These are phyloP conservation scores for Coemansia javaensis DNA, from an alignment of 192 early-diverging fungal species.

Conservation along the genomic window DNA sequence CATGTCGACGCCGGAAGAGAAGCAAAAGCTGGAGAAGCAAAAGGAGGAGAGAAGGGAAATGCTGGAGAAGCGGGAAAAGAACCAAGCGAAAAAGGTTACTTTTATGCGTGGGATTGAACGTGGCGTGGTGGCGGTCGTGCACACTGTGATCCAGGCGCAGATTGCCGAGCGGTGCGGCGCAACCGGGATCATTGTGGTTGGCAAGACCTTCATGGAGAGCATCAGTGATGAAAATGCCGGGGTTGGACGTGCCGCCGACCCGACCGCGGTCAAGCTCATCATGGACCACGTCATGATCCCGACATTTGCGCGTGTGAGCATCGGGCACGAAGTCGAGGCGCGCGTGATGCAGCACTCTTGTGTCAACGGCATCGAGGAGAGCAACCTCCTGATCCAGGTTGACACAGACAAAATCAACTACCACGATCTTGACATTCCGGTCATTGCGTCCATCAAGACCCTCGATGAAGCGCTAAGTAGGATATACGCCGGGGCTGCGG, in stretches of 20 bases:
- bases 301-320: neutral
- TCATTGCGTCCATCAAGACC: neutral
- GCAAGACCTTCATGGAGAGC: neutral
- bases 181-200: neutral
- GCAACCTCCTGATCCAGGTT: neutral
- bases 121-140: constrained; percentile 1
- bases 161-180: constrained; percentile 5
- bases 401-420: neutral
- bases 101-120: neutral
- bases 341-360: neutral
- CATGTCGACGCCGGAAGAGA: neutral
- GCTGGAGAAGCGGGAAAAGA: neutral
- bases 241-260: neutral
- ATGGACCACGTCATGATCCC: neutral
- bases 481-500: neutral
- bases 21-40: neutral
- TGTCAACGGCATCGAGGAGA: neutral
- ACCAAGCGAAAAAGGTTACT: too few relatives aligned
- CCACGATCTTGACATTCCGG: neutral
- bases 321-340: neutral
- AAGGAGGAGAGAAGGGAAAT: too few relatives aligned
- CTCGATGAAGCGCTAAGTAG: neutral
- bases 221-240: too few relatives aligned
- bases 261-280: neutral
- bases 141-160: neutral